Percentiles rank a stretch among this genome's conserved stretches.
phyloP scores from a whole-genome alignment of 2,329 filamentous ascomycete species.

The Venturia asperata region DNA sequence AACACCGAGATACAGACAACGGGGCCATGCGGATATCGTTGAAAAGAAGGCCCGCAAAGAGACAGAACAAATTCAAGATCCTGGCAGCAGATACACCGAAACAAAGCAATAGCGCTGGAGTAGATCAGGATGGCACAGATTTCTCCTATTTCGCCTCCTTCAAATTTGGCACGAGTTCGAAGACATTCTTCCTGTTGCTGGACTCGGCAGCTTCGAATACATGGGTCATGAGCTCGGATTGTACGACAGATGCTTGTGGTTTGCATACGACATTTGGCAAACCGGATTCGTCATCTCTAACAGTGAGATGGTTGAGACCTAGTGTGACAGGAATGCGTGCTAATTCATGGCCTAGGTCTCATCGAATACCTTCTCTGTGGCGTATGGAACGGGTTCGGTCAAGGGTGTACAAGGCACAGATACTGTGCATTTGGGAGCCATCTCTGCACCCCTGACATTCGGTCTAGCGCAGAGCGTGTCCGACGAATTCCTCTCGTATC shows the following conservation, averaged over 20 bases:
- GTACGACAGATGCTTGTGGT: slow-evolving; percentile 58
- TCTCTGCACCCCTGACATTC: slow-evolving; percentile 59
- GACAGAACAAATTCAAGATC: slow-evolving; percentile 45
- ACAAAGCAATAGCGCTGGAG: slow-evolving; percentile 41
- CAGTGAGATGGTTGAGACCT: slow-evolving; percentile 24
- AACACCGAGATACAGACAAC: not conserved
- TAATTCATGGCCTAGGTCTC: not conserved
- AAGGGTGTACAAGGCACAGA: slow-evolving; percentile 59
- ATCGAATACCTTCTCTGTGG: slow-evolving; percentile 50
- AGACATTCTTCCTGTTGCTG: slow-evolving; percentile 47
- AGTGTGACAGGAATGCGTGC: not conserved
- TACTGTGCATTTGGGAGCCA: slow-evolving; percentile 57
- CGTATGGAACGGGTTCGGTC: slow-evolving; percentile 72
- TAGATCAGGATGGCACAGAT: slow-evolving; percentile 49
- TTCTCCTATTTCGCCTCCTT: slow-evolving; percentile 48
- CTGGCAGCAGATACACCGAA: slow-evolving; percentile 33
- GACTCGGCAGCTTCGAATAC: slow-evolving; percentile 57
- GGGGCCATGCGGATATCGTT: slow-evolving; percentile 5
- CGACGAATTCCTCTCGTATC: slow-evolving; percentile 66
- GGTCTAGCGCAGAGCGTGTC: slow-evolving; percentile 67
- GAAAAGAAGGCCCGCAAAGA: slow-evolving; percentile 29
- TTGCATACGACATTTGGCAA: slow-evolving; percentile 64
- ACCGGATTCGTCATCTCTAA: slow-evolving; percentile 57
- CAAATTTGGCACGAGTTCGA: slow-evolving; percentile 42
- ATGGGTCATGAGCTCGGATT: slow-evolving; percentile 74